Base-by-base conservation (phyloP, 768 basidiomycete species). In the Lactifluus rugatus region DNA sequence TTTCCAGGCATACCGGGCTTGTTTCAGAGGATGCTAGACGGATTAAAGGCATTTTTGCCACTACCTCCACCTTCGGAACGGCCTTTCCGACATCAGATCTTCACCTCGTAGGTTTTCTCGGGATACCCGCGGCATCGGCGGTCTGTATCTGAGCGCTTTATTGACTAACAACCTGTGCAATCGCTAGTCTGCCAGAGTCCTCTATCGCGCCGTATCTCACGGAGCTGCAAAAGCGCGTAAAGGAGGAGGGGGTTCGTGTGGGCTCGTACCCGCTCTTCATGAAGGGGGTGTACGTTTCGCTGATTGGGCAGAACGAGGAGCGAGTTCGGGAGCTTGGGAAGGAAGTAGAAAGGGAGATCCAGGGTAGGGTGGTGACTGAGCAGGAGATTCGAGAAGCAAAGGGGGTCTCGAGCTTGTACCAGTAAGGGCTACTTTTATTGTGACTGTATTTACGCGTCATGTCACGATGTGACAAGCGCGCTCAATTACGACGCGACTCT, bases 1-100 rank as follows among this genome's bases (percentile, higher is more conserved):
- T 85, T 97, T 72, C 94, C 94, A 0, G 94, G 94, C 31, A 90
- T 96, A 46, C 94, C 94, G 0, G 71, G 76, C 3, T 76, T 95
- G 31, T 95, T 94, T 73, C 82, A 87, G 65, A 81, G 80, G 69
- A 85, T 97, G 77, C 72, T 96, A 36, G 78, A 83, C 54, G 82
- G 78, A 19, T 73, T 94, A 21, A 81, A 81, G 14, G 81, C 81
- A 9, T 89, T 83, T 68, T 72, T 97, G 1, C 83, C 89, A 1
- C 78, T 97, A 25, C 92, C 93, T 14, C 89, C 90, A 0, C 74
- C 77, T 9, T 73, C 75, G 31, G 81, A 85, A 65, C 83, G 89
- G 57, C 92, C 90, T 0, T 79, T 78, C 68, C 77, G 93, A 48
- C 81, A 89, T 45, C 85, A 94, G 66, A 79, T 96, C 7, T 93